Evolutionary conservation across 2,329 filamentous ascomycete species (phyloP), one percentile per base, ranked within the genome.

Genomic region (Cytospora schulzeri): DNA sequence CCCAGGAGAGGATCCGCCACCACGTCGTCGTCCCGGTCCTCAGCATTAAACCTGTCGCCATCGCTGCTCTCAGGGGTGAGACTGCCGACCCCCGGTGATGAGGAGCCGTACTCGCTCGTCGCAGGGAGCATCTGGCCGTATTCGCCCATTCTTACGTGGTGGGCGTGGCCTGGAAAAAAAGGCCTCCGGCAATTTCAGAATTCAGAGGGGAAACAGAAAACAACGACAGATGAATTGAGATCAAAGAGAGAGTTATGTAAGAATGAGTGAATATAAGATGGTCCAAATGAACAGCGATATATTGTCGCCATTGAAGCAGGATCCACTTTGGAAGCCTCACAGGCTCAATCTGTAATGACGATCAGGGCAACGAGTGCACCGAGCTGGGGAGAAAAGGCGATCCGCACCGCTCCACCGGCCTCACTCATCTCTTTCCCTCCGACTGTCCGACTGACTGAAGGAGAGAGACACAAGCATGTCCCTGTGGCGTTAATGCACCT

Each of bases 21-120:
- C 29, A 51, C 50, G 19, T 38, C 24, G 19, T 38, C 24, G 24
- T 57, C 55, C 14, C 61, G 50, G 22, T 52, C 60, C 0, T 66
- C 65, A n/a, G 57, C n/a, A n/a, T n/a, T 63, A 35, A 64, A 67
- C 41, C 60, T 66, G 31, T 65, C 66, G 57, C 63, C 68, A 31
- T 66, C 68, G 56, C 65, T 65, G 57, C 63, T 67, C 9, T 70
- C 67, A n/a, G 69, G 70, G 45, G 67, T 70, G 57, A 71, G 63
- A 17, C 59, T 62, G n/a, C 56, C 64, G 41, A 56, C 64, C 48
- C 60, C 66, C 4, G 62, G 60, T 9, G 68, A 64, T 24, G 57
- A 38, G 26, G 54, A 60, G 17, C n/a, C 33, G 17, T 45, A 24
- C 19, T 29, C 41, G 38, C 58, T 31, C 14, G 61, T n/a, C 19